Base-by-base conservation (phyloP, 2,329 filamentous ascomycete genomes). In the Dactylellina parvicollis region DNA sequence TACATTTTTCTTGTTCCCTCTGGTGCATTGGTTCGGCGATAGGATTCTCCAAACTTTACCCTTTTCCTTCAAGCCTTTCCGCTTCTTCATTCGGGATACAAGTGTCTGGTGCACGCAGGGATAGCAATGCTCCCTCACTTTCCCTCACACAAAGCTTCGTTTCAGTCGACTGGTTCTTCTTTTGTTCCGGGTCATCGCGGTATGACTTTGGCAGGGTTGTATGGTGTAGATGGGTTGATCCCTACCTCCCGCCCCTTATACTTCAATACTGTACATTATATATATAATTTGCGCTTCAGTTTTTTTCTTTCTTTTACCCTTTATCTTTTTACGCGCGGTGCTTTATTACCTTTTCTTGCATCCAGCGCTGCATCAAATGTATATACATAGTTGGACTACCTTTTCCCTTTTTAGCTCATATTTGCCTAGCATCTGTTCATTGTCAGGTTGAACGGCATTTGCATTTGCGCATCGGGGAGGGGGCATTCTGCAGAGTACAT, bases 1-100 rank as follows among this genome's bases (percentile, higher is more conserved):
- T 59, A 30, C 22, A 56, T 60, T 57, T 47, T 65, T 10, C 56
- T 65, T 65, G 61, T 60, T 54, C 40, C 47, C 24, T 66, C 30
- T 28, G 69, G 60, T 73, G 69, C 69, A 73, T 73, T 72, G 69
- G 60, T 65, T 66, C 60, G 69, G 69, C 69, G 69, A 73, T 61
- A 73, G 69, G 69, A 65, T 61, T 55, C 32, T 26, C 54, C 32
- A 60, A 50, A 65, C 36, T 62, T 57, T 16, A 36, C 40, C 16
- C 47, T 50, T 62, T 61, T 32, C n/a, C 32, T 61, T 44, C 28
- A n/a, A 28, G 26, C 24, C 40, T 16, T 40, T 61, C 38, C 44
- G 34, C 40, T 56, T 61, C 32, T 55, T 54, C 24, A 38, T 36
- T 61, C 44, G 50, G 54, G 44, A 57, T 60, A 42, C 54, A 40